A percentile compares a stretch with the other conserved stretches of the same genome.
These are phyloP conservation scores for Morella rubra DNA, from an alignment of 306 rosid species.

Conservation along the genomic window DNA sequence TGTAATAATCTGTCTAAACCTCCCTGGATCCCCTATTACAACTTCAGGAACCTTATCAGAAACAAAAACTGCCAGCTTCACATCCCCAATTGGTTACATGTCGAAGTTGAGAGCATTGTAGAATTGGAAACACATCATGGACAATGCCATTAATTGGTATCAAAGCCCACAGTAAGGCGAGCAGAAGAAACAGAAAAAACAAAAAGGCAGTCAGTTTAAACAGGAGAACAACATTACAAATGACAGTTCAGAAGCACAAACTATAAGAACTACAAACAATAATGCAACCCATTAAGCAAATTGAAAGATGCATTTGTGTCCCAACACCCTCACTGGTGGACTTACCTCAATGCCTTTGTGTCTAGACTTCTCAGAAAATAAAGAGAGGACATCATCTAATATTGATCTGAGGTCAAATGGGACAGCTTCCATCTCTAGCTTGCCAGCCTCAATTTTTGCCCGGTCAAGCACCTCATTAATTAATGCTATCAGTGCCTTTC, in stretches of 20 bases:
- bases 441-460: conserved; percentile 96
- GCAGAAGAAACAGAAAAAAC: neutral
- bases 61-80: conserved; percentile 93
- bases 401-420: conserved; percentile 87
- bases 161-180: conserved; percentile 9
- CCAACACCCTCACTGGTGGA: neutral
- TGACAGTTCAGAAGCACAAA: neutral
- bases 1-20: conserved; percentile 94
- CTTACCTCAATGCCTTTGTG: conserved; percentile 90
- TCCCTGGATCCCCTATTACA: conserved; percentile 92
- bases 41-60: conserved; percentile 89
- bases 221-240: neutral
- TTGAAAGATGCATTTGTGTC: neutral
- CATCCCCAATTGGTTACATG: conserved; percentile 35
- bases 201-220: conserved; percentile 27
- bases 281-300: neutral
- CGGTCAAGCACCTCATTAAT: conserved; percentile 98
- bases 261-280: neutral
- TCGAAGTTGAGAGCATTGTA: conserved; percentile 29
- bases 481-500: conserved; percentile 85
- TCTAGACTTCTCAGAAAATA: conserved; percentile 94
- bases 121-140: conserved; percentile 13
- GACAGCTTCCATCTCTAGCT: conserved; percentile 93
- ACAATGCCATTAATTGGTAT: conserved; percentile 25
- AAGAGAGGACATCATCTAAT: conserved; percentile 93